Base-by-base conservation (phyloP, 768 basidiomycete species). In the Lenzites betulinus region DNA sequence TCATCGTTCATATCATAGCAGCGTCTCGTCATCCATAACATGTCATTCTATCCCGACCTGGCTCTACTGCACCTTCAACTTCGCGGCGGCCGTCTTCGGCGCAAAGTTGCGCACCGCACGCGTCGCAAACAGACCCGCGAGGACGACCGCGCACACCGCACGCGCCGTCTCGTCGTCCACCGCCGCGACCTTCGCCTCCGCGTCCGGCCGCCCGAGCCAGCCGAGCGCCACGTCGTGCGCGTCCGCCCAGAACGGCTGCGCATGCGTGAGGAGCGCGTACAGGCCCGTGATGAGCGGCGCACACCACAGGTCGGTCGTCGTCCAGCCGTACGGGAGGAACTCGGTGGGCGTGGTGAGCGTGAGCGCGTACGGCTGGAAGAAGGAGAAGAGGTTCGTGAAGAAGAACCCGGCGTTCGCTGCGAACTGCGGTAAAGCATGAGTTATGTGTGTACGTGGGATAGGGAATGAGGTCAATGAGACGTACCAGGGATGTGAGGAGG, bases 371-470 rank as follows among this genome's bases (percentile, higher is more conserved):
- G 93, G 90, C 60, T 87, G 83, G 42, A 93, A 79, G 74, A 92
- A 84, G 38, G 87, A 88, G 75, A 89, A 83, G 48, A 89, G 76
- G 75, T 88, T 90, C 33, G 82, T 79, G 64, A 92, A 67, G 79
- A 95, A 90, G 78, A 92, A 92, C 6, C 92, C 92, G 3, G 82
- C 86, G 71, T 93, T 93, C 47, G 90, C 85, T 33, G 83, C 80
- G 51, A 88, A 67, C 90, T 92, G 63, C 16, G n/a, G n/a, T n/a
- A n/a, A n/a, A n/a, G n/a, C n/a, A 23, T 9, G 20, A 23, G 11
- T 23, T 13, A 39, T 13, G 38, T 4, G 38, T 11, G 38, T 13
- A 16, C 7, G 18, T 5, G 38, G 38, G 38, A 16, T 36, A 7
- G 35, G 35, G 13, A 13, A 36, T 7, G 35, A 13, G 35, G 20